Evolutionary conservation across 352 stramenopile species (phyloP), one percentile per base, ranked within the genome.

Genomic region (Globisporangium cystogenes): DNA sequence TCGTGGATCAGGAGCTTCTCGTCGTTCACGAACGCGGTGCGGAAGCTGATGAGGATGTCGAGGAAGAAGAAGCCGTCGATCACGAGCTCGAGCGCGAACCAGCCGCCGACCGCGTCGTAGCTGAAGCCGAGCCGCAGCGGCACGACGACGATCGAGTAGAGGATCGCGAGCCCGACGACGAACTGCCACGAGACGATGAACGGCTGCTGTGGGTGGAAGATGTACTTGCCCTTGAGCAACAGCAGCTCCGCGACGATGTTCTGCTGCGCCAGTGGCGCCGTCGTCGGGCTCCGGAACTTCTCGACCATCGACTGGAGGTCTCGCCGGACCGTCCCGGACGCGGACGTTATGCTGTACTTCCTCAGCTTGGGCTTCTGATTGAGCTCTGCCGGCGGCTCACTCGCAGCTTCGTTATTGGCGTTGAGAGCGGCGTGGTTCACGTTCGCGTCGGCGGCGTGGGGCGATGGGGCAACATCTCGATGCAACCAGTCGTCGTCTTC

Each of bases 111-210:
- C 0, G 81, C 70, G 41, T 87, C 69, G 16, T 74, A 72, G 44
- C 89, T 62, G 55, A 96, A 96, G 0, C 89, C 87, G n/a, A 97
- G 65, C 6, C 85, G 86, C 27, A 91, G 87, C 18, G 89, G 89
- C 12, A 96, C 86, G 18, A 94, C 68, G 47, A 96, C 76, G 49
- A 96, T 93, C 44, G 86, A 95, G 59, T 96, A 93, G 6, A 96
- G 49, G 53, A 97, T 96, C 7, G 56, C 76, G 23, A 87, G 59
- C 3, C 76, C 81, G 10, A 90, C 63, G 36, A 89, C 67, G 35
- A 92, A 77, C 57, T 93, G 83, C 82, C 83, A 92, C 21, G 70
- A 72, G 11, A 91, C 60, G 23, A 92, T 72, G 14, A 78, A 70
- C 0, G 67, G 58, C 40, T 90, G 71, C 33, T 92, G 78, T 0